These are phyloP conservation scores for Talaromyces adpressus DNA, from an alignment of 495 filamentous ascomycete species.

Conservation along the genomic window DNA sequence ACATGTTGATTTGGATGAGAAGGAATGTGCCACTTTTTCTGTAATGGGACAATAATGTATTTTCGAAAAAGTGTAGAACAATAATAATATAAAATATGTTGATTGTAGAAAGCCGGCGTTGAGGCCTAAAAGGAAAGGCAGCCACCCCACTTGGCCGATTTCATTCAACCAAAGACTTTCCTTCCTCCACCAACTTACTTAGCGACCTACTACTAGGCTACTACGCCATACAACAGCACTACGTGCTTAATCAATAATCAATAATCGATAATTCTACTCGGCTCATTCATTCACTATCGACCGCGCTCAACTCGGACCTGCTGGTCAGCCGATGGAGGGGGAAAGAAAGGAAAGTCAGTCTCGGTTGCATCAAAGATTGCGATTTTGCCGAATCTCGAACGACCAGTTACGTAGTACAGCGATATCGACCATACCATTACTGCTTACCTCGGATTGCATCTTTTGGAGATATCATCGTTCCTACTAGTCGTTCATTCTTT, in stretches of 20 bases:
- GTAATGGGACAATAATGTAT: background rate
- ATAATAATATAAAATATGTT: background rate
- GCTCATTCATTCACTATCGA: background rate
- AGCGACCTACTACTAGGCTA: background rate
- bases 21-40: background rate
- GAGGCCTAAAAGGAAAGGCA: background rate
- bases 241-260: background rate
- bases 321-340: slow-evolving; percentile 6
- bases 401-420: background rate
- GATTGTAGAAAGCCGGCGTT: background rate
- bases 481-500: background rate
- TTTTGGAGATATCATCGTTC: background rate
- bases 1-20: background rate
- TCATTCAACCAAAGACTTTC: background rate
- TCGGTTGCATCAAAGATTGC: slow-evolving; percentile 2
- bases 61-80: background rate
- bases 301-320: slow-evolving; percentile 4
- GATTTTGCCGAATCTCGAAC: slow-evolving; percentile 5
- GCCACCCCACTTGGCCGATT: background rate
- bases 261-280: background rate
- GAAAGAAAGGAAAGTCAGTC: background rate
- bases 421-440: background rate
- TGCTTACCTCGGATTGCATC: background rate
- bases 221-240: background rate
- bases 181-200: background rate